Base-by-base conservation (phyloP, 345 rosid genomes). In the Acer saccharum region DNA sequence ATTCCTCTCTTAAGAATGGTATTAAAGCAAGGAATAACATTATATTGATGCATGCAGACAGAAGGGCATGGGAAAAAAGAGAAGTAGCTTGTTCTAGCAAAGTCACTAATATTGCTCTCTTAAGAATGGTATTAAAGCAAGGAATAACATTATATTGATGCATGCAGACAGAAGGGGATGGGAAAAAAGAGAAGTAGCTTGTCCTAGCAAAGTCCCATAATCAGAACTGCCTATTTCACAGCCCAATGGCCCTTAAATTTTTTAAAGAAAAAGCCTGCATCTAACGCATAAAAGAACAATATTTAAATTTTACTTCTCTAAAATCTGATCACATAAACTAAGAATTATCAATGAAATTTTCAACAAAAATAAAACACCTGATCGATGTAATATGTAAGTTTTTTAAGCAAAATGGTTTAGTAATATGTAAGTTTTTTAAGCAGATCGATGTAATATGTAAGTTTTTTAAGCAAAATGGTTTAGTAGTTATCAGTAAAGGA, bases 191-290 rank as follows among this genome's bases (percentile, higher is more conserved):
- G 0, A 67, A 68, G 20, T 68, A 20, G 65, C 12, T n/a, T 35
- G 62, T 16, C 58, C 29, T 21, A 29, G 14, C 35, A 32, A 32
- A 32, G 35, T 32, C 35, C 35, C 35, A 32, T 32, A 35, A 35
- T 35, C 6, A 35, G 39, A 35, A 35, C 39, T 5, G 0, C 39
- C 4, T 35, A 35, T 35, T 35, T 35, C 39, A 35, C 39, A 35
- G 6, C 6, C 39, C 39, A 35, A 35, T 35, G 39, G 39, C 39
- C 39, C 5, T 13, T 11, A 50, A 50, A 50, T 13, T 61, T 73
- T 73, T 46, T 73, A 61, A 72, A 73, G 68, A 65, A 72, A 71
- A 73, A 4, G 39, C 68, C 55, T 1, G 3, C 68, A 27, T 17
- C 48, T 5, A 75, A 65, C 1, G 17, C 17, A 29, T 6, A 65